Evolutionary conservation across 2,329 filamentous ascomycete species (phyloP).

Genomic region (Chaetothyriales sp.): DNA sequence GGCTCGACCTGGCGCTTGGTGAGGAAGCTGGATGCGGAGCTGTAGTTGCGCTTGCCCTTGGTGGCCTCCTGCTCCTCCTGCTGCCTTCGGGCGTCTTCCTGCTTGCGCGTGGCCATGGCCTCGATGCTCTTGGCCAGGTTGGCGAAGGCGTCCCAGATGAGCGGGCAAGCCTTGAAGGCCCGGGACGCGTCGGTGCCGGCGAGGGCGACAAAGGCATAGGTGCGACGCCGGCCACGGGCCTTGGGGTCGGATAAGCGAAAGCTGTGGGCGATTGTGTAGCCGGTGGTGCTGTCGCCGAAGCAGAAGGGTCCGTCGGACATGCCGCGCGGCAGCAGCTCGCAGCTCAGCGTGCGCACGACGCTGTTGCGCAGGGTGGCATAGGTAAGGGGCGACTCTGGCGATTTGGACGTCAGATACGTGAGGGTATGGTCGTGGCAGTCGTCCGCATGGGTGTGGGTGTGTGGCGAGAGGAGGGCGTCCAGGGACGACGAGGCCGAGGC

Average conservation of each 20-base stretch:
- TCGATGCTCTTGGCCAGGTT: slow-evolving; percentile 41
- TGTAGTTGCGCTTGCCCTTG: slow-evolving; percentile 28
- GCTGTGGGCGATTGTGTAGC: slow-evolving; percentile 47
- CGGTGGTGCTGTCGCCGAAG: slow-evolving; percentile 42
- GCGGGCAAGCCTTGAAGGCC: slow-evolving; percentile 33
- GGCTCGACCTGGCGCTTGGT: slow-evolving; percentile 43
- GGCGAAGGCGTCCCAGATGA: slow-evolving; percentile 42
- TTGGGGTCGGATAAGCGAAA: slow-evolving; percentile 46
- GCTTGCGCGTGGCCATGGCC: slow-evolving; percentile 30
- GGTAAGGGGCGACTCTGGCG: slow-evolving; percentile 39
- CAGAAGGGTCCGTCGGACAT: slow-evolving; percentile 45
- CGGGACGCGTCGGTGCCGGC: slow-evolving; percentile 39
- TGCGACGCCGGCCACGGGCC: slow-evolving; percentile 42
- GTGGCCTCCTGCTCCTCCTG: slow-evolving; percentile 21
- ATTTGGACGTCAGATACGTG: slow-evolving; percentile 45
- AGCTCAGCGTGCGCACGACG: slow-evolving; percentile 45
- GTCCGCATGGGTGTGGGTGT: slow-evolving; percentile 19
- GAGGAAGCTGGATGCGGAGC: slow-evolving; percentile 45
- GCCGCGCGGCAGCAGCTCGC: slow-evolving; percentile 42
- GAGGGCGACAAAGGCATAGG: slow-evolving; percentile 44
- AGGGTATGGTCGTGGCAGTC: slow-evolving; percentile 41
- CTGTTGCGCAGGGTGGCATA: slow-evolving; percentile 44
- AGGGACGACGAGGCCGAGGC: slow-evolving; percentile 12
- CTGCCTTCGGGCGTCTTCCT: slow-evolving; percentile 32
- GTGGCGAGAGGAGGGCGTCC: slow-evolving; percentile 20